These are phyloP conservation scores for Aureobasidium uvarum DNA, from an alignment of 2,329 filamentous ascomycete species.

Conservation along the genomic window DNA sequence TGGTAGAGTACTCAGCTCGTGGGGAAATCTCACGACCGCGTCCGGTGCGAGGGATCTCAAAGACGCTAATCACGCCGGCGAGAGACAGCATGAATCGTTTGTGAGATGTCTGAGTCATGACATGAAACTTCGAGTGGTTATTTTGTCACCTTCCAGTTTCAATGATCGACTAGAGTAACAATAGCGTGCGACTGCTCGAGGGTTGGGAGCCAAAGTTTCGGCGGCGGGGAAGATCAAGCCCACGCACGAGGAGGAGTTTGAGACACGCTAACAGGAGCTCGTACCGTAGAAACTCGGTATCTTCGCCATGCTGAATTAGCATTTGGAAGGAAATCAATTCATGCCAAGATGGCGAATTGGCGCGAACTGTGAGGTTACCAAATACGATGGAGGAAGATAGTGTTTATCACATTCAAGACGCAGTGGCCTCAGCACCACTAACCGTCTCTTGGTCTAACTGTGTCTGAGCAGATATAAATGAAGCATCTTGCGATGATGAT, in stretches of 20 bases:
- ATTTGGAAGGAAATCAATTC: too few relatives aligned
- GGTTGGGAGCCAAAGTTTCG: constrained; percentile 1
- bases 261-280: too few relatives aligned
- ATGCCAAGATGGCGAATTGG: too few relatives aligned
- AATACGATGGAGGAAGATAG: too few relatives aligned
- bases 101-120: constrained; percentile 3
- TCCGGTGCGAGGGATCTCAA: constrained; percentile 8
- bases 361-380: too few relatives aligned
- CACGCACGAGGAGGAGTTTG: too few relatives aligned
- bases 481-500: constrained; percentile 20
- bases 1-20: constrained; percentile 6
- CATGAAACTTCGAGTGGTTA: background rate
- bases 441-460: background rate
- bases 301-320: too few relatives aligned
- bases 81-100: constrained; percentile 6
- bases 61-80: constrained; percentile 2
- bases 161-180: constrained; percentile 7
- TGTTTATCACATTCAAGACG: background rate
- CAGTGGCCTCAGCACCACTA: background rate
- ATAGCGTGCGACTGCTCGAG: background rate
- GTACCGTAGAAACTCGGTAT: background rate
- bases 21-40: background rate
- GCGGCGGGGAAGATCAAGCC: constrained; percentile 3
- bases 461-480: constrained; percentile 15
- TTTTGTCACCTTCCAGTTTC: constrained; percentile 1